Evolutionary conservation across 306 rosid species (phyloP).

Genomic region (Trifolium repens): DNA sequence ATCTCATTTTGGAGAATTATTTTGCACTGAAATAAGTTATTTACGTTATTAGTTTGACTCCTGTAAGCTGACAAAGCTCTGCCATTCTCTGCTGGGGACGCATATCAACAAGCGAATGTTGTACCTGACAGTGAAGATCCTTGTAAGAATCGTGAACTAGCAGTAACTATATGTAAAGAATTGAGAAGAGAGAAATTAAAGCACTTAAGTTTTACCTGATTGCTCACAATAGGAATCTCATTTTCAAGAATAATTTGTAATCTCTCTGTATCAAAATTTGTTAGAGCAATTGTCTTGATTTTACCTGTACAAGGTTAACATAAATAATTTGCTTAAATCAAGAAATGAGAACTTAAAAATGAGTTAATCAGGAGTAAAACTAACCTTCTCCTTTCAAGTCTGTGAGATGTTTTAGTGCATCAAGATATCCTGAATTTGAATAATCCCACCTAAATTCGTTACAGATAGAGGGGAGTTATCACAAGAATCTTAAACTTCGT

Average conservation of each 20-base stretch:
- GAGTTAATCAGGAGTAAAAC: constrained; percentile 33
- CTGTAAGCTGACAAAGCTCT: constrained; percentile 86
- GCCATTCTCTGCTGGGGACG: constrained; percentile 96
- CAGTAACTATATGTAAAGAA: constrained; percentile 2
- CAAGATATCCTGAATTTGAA: constrained; percentile 84
- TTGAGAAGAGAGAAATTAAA: constrained; percentile 13
- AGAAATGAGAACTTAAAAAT: constrained; percentile 27
- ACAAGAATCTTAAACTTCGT: constrained; percentile 16
- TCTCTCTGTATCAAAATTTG: constrained; percentile 92
- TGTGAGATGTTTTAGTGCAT: constrained; percentile 92
- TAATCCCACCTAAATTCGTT: constrained; percentile 86
- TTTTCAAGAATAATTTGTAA: constrained; percentile 87
- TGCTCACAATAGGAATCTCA: constrained; percentile 92
- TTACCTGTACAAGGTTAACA: constrained; percentile 67
- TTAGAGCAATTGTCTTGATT: constrained; percentile 85
- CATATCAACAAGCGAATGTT: constrained; percentile 90
- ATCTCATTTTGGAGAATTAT: constrained; percentile 28
- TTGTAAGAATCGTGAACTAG: constrained; percentile 8
- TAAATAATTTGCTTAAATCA: constrained; percentile 47
- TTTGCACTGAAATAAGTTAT: not conserved
- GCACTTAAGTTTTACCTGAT: constrained; percentile 66
- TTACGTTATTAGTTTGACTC: constrained; percentile 94
- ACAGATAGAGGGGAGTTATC: constrained; percentile 39
- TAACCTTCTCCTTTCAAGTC: constrained; percentile 90
- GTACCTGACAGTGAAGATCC: constrained; percentile 62